Evolutionary conservation across 1,139 yeast species (phyloP), one percentile per base, ranked within the genome.

Genomic region (Diutina mesorugosa): DNA sequence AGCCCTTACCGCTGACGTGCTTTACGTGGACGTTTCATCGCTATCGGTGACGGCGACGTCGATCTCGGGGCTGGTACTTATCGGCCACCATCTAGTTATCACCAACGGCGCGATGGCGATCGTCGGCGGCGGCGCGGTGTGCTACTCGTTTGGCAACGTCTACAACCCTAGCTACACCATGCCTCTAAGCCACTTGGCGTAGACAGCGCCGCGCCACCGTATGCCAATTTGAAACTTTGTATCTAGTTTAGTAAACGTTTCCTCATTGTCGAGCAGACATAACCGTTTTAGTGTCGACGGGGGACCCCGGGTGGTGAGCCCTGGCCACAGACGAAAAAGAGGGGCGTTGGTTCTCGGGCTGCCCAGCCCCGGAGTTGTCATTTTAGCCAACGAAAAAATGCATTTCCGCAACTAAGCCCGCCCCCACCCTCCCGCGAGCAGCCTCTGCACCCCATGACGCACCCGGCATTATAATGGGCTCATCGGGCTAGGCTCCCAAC

Each of bases 71-170:
- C 87, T 88, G 1, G 69, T 86, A 60, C 69, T 85, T 32, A 76
- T 83, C n/a, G 93, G 93, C 0, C 80, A 80, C 62, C 79, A 76
- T 41, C 57, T 81, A 50, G 69, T 72, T 2, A 61, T 62, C 10
- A 47, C 55, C 29, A n/a, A 28, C 4, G 28, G 32, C 26, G n/a
- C 41, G 8, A 14, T 50, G 16, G 26, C 16, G 29, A 35, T 82
- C 4, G 62, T 82, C 47, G 88, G 87, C 5, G 96, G 96, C 5
- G 95, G 95, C 2, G 91, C 87, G 0, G 90, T 87, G 1, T 88
- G 96, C 66, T 88, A 86, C 64, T 87, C 93, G 0, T 88, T 87
- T 70, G 96, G 96, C 0, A 81, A 90, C 35, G 80, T 76, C 54
- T 85, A 85, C 77, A 85, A 83, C 61, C 45, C 35, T 7, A 16